A percentile compares a stretch with the other conserved stretches of the same genome.
These are phyloP conservation scores for Vaccinium darrowii DNA, from an alignment of 148 eudicot species.

Conservation along the genomic window DNA sequence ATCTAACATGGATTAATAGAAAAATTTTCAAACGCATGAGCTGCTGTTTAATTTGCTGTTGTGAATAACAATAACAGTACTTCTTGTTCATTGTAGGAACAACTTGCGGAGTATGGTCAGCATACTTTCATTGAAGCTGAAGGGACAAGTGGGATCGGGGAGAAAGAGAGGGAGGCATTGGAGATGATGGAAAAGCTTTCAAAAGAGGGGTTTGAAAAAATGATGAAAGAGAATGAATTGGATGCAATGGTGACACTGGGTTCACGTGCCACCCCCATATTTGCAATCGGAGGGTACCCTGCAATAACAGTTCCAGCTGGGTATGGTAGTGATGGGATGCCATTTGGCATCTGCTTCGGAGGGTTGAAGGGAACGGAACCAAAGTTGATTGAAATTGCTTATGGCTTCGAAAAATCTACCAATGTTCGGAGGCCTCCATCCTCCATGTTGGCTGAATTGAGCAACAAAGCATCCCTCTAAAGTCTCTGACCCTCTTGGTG, in stretches of 20 bases:
- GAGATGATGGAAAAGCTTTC: conserved; percentile 14
- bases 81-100: conserved; percentile 23
- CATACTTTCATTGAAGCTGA: conserved; percentile 33
- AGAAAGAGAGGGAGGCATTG: conserved; percentile 23
- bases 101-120: conserved; percentile 30
- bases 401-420: conserved; percentile 47
- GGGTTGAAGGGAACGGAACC: conserved; percentile 42
- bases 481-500: background rate
- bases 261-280: conserved; percentile 18
- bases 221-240: conserved; percentile 31
- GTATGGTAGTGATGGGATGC: conserved; percentile 35
- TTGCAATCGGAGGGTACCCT: conserved; percentile 49
- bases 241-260: conserved; percentile 41
- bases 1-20: background rate
- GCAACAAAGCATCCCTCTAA: background rate
- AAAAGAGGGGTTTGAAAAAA: conserved; percentile 31
- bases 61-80: background rate
- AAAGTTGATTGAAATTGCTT: conserved; percentile 41
- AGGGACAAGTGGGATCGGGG: conserved; percentile 39
- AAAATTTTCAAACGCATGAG: background rate
- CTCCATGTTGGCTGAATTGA: background rate
- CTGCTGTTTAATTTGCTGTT: too few relatives aligned
- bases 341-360: conserved; percentile 42
- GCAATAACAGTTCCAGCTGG: conserved; percentile 45
- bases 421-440: conserved; percentile 38